phyloP scores from a whole-genome alignment of 768 basidiomycete species.

The Suillus subalutaceus region DNA sequence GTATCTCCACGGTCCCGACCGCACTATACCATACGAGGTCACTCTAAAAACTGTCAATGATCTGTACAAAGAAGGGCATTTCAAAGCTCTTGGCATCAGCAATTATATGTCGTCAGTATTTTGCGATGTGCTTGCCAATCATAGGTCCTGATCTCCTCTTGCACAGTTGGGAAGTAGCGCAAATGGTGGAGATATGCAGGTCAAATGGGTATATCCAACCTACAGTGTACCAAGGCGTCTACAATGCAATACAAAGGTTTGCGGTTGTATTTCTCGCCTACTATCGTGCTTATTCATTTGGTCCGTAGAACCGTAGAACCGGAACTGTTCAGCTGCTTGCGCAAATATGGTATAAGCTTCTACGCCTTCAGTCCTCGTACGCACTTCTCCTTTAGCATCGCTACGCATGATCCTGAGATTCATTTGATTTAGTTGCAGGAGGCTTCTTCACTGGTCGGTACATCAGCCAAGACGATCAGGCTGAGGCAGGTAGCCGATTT shows the following conservation, averaged over 20 bases:
- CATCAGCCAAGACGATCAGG: constrained; percentile 36
- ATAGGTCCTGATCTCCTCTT: constrained; percentile 2
- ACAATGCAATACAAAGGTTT: constrained; percentile 27
- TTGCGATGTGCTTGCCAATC: constrained; percentile 19
- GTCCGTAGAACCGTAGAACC: neutral
- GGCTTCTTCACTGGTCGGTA: constrained; percentile 46
- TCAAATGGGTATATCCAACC: constrained; percentile 27
- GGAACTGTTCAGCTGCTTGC: constrained; percentile 28
- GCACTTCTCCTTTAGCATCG: constrained; percentile 13
- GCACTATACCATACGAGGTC: constrained; percentile 25
- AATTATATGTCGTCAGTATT: constrained; percentile 22
- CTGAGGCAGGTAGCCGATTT: constrained; percentile 60
- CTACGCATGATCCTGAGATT: neutral
- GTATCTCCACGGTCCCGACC: constrained; percentile 27
- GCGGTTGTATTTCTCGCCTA: constrained; percentile 4
- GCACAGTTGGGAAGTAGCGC: constrained; percentile 38
- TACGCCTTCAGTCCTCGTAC: constrained; percentile 36
- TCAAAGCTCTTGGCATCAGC: constrained; percentile 28
- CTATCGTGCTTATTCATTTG: neutral
- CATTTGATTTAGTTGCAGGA: constrained; percentile 33
- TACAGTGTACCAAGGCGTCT: constrained; percentile 30
- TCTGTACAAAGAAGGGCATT: constrained; percentile 27
- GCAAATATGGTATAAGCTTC: constrained; percentile 34
- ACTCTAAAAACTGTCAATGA: constrained; percentile 25
- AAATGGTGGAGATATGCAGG: constrained; percentile 31